Evolutionary conservation across 345 rosid species (phyloP).

Genomic region (Noccaea caerulescens): DNA sequence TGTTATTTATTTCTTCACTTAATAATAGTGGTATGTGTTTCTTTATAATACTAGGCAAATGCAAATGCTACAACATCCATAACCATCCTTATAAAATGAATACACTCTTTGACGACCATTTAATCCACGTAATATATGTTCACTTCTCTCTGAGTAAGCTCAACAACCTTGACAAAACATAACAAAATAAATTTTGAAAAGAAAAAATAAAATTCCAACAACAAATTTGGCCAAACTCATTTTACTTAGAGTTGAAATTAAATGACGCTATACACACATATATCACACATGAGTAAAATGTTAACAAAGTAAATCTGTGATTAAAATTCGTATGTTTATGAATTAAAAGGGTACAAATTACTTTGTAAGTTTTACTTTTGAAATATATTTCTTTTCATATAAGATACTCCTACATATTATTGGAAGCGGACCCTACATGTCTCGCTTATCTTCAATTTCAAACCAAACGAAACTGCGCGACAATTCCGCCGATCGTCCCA

Average conservation of each 20-base stretch:
- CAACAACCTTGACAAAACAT: background rate
- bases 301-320: background rate
- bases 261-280: background rate
- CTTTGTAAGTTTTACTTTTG: background rate
- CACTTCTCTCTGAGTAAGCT: background rate
- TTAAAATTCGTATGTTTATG: background rate
- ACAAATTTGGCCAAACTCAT: background rate
- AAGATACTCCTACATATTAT: background rate
- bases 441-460: conserved; percentile 28
- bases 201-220: background rate
- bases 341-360: background rate
- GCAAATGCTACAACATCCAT: conserved; percentile 6
- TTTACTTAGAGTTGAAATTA: background rate
- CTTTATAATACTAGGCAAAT: conserved; percentile 10
- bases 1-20: background rate
- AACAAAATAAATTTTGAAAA: background rate
- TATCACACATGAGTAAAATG: background rate
- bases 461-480: conserved; percentile 13
- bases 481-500: conserved; percentile 29
- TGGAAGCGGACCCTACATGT: background rate
- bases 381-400: too few relatives aligned
- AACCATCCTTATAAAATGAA: conserved; percentile 14
- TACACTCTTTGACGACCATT: conserved; percentile 5
- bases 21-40: background rate
- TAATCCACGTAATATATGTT: background rate